Conservation (phyloP, 345 rosid genomes). For the Geranium brycei region DNA sequence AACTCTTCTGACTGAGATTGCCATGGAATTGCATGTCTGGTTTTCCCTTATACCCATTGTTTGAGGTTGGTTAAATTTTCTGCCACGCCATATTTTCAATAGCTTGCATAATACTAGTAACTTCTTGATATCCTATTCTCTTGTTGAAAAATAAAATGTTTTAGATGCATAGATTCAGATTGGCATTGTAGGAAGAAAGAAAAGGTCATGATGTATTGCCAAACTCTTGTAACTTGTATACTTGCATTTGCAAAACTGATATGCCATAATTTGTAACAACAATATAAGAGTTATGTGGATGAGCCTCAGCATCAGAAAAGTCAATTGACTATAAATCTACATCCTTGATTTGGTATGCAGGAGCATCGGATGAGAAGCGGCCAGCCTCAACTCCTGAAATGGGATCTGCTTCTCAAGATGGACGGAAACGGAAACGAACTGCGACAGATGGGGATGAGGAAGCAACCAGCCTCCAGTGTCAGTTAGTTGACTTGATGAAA, state of each 20-base stretch:
- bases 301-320: background rate
- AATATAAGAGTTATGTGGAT: no score
- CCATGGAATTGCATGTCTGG: no score
- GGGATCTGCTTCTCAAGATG: slow-evolving; percentile 52
- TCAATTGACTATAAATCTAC: background rate
- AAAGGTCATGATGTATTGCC: no score
- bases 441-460: slow-evolving; percentile 29
- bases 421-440: slow-evolving; percentile 56
- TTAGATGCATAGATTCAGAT: no score
- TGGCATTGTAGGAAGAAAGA: no score
- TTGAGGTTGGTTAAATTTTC: background rate
- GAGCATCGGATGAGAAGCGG: slow-evolving; percentile 37
- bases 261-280: no score
- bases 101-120: background rate
- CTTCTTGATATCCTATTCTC: no score
- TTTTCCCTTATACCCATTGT: background rate
- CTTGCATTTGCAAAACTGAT: no score
- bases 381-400: slow-evolving; percentile 28
- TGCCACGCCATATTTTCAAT: background rate
- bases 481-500: slow-evolving; percentile 52
- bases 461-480: slow-evolving; percentile 25
- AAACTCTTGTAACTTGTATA: no score
- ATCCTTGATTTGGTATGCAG: slow-evolving; percentile 23
- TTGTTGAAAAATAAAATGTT: no score
- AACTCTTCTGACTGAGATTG: no score